These are phyloP conservation scores for Suillus lakei DNA, from an alignment of 768 basidiomycete species.

Conservation along the genomic window DNA sequence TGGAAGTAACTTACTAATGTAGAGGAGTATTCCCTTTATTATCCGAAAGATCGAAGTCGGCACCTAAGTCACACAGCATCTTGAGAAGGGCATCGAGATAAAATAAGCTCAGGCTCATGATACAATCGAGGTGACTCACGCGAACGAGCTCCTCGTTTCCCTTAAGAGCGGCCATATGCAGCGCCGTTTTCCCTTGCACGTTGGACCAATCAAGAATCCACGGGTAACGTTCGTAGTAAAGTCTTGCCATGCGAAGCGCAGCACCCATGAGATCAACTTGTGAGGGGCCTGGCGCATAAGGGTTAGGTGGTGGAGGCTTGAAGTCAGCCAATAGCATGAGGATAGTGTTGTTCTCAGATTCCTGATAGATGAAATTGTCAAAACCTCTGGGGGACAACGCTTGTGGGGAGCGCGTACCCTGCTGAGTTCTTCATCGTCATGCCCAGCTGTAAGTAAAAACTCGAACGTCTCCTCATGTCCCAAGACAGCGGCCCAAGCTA, in stretches of 20 bases:
- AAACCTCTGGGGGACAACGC: conserved; percentile 11
- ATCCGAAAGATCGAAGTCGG: conserved; percentile 89
- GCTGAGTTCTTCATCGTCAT: conserved; percentile 93
- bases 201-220: conserved; percentile 94
- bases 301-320: conserved; percentile 53
- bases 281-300: conserved; percentile 50
- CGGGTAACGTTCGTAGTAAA: conserved; percentile 87
- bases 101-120: conserved; percentile 18
- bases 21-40: conserved; percentile 91
- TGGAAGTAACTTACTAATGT: conserved; percentile 73
- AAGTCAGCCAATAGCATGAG: conserved; percentile 91
- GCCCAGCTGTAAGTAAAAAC: conserved; percentile 81
- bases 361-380: conserved; percentile 52
- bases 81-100: conserved; percentile 34
- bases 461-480: conserved; percentile 94
- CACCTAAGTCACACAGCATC: conserved; percentile 92
- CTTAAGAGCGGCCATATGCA: conserved; percentile 86
- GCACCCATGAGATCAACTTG: conserved; percentile 72
- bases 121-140: conserved; percentile 49
- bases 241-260: conserved; percentile 81
- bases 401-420: conserved; percentile 57
- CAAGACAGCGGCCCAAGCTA: conserved; percentile 90
- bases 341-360: conserved; percentile 91
- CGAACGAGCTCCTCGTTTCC: conserved; percentile 90
- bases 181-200: conserved; percentile 84